Evolutionary conservation across 164 flowering plant genomes (phyloP), one percentile per base, ranked within the genome.

Genomic region (Sextonia rubra): DNA sequence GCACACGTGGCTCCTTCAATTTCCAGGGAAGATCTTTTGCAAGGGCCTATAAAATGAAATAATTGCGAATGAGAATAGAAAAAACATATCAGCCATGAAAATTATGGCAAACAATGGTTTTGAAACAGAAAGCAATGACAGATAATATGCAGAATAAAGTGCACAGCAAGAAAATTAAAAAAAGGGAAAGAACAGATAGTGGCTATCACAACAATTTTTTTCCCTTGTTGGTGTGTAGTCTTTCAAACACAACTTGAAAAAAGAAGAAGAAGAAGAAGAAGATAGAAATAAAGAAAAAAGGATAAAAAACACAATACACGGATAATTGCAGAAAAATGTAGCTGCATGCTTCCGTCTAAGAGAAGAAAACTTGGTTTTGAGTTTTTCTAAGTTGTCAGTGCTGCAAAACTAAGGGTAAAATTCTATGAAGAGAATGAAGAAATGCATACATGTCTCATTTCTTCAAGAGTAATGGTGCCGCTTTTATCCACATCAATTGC

Each of bases 1-100:
- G 62, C 65, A 91, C 98, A 47, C 97, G 88, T 44, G 97, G 81
- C 22, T 93, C 99, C 82, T 88, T 96, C 86, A 91, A 49, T 81
- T 83, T 90, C 94, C 94, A 93, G 44, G 97, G 99, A 75, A 89
- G 87, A 85, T 96, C 99, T 83, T 96, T 90, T n/a, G 92, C 98
- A 80, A 95, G 92, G 62, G 99, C 99, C 98, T 94, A 87, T 79
- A 86, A 22, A 64, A 18, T 29, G 52, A 48, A 32, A 61, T 25
- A n/a, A 48, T 52, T 9, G 15, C 17, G 2, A 14, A 52, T 49
- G 23, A 68, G 12, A 20, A 49, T 24, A 9, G 29, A 3, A 15
- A 68, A 29, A 32, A 27, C 37, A 64, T 12, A 29, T 64, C 32
- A 4, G 20, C 17, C 30, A 14, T 64, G 32, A 3, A 27, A 27